Evolutionary conservation across 192 early-diverging fungal genomes (phyloP).

Genomic region (Coemansia sp.): DNA sequence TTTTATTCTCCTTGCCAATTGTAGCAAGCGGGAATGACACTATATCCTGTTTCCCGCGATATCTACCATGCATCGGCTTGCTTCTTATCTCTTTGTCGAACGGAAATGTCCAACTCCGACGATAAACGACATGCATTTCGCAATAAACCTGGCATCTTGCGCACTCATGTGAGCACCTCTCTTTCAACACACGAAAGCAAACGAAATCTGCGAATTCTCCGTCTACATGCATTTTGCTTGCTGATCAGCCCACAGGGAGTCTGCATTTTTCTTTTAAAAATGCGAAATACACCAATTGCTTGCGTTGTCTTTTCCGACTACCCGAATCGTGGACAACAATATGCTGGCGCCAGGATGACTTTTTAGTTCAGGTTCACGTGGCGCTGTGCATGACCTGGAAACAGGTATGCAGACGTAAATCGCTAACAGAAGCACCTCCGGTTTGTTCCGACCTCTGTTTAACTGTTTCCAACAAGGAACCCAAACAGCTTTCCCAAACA

Average conservation of each 20-base stretch:
- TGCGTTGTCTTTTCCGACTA: background rate
- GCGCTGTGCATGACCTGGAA: background rate
- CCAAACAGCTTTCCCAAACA: too few relatives aligned
- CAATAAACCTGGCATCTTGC: background rate
- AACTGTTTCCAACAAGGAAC: background rate
- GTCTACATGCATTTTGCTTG: background rate
- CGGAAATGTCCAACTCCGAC: background rate
- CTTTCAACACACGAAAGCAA: background rate
- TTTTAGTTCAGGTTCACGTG: background rate
- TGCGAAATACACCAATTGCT: background rate
- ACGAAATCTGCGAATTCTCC: background rate
- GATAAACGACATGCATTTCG: background rate
- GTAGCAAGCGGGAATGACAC: background rate
- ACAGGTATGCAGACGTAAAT: background rate
- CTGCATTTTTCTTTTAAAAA: too few relatives aligned
- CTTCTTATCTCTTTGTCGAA: background rate
- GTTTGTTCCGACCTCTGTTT: background rate
- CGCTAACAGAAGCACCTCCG: background rate
- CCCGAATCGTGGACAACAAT: background rate
- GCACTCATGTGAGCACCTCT: background rate
- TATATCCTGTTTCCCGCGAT: background rate
- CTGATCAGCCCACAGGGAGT: too few relatives aligned
- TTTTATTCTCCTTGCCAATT: background rate
- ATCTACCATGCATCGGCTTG: background rate
- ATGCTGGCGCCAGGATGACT: background rate